These are phyloP conservation scores for Kodamaea neixiangensis DNA, from an alignment of 805 yeast genomes.

Conservation along the genomic window DNA sequence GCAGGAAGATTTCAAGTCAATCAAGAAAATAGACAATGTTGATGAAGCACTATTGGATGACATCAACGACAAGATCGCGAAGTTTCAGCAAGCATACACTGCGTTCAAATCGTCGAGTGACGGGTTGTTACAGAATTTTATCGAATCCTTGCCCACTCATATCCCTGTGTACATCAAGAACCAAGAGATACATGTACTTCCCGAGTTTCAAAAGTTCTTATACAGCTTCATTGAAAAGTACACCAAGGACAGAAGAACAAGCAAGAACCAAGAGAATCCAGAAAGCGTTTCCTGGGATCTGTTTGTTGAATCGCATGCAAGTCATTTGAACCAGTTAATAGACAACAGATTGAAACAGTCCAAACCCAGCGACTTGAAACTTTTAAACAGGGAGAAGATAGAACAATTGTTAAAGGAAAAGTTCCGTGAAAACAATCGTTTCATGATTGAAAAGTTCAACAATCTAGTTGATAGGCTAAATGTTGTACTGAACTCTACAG, in stretches of 20 bases:
- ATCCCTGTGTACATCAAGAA: slow-evolving; percentile 36
- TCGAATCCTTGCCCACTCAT: slow-evolving; percentile 28
- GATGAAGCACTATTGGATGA: slow-evolving; percentile 15
- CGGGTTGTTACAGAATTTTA: slow-evolving; percentile 20
- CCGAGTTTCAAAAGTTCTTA: slow-evolving; percentile 40
- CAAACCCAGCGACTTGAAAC: slow-evolving; percentile 12
- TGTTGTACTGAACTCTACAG: slow-evolving; percentile 11
- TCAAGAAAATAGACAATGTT: slow-evolving; percentile 16
- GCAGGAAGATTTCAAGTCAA: slow-evolving; percentile 14
- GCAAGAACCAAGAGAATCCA: neutral
- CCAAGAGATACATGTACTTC: slow-evolving; percentile 36
- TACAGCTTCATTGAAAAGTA: slow-evolving; percentile 34
- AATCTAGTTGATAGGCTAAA: slow-evolving; percentile 27
- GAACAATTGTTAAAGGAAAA: slow-evolving; percentile 23
- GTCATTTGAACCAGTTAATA: slow-evolving; percentile 21
- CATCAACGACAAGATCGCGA: slow-evolving; percentile 18
- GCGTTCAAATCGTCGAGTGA: slow-evolving; percentile 16
- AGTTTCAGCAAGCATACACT: slow-evolving; percentile 15
- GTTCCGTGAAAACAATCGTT: slow-evolving; percentile 25
- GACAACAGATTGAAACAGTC: slow-evolving; percentile 4
- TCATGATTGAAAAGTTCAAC: slow-evolving; percentile 25
- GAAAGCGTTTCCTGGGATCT: slow-evolving; percentile 21
- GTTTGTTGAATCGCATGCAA: slow-evolving; percentile 24
- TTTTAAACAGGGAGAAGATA: slow-evolving; percentile 23
- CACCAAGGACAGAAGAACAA: slow-evolving; percentile 8